Evolutionary conservation across 208 protist genomes (phyloP).

Genomic region (Wallacemonas sp.): DNA sequence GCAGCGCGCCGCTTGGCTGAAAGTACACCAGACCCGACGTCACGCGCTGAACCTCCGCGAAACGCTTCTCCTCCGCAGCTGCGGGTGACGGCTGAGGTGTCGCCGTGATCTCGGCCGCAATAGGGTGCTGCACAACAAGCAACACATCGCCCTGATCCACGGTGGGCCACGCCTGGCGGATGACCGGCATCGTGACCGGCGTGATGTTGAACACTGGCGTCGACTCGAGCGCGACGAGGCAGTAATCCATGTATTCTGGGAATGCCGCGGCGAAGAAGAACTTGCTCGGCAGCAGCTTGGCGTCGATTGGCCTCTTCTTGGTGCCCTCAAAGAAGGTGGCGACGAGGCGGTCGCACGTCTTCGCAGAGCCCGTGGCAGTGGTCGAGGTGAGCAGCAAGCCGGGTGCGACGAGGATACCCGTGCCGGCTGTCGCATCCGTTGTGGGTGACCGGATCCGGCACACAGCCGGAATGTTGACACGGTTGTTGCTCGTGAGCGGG

Average conservation of each 20-base stretch:
- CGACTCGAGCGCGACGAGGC: constrained; percentile 82
- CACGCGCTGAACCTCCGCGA: constrained; percentile 83
- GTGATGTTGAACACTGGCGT: constrained; percentile 67
- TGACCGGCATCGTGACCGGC: constrained; percentile 74
- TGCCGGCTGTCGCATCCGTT: constrained; percentile 29
- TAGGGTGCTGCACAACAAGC: constrained; percentile 88
- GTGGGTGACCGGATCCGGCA: constrained; percentile 62
- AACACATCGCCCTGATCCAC: constrained; percentile 83
- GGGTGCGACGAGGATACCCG: constrained; percentile 43
- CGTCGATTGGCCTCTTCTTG: constrained; percentile 78
- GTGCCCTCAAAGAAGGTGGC: constrained; percentile 90
- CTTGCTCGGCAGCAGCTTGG: constrained; percentile 61
- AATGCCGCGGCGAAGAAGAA: constrained; percentile 79
- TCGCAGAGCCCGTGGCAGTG: constrained; percentile 28
- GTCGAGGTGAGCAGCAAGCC: constrained; percentile 76
- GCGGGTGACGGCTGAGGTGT: constrained; percentile 9
- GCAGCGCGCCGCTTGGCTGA: constrained; percentile 60
- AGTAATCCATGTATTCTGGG: constrained; percentile 91
- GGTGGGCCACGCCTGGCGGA: constrained; percentile 64
- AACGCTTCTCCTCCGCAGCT: constrained; percentile 77
- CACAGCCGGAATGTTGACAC: constrained; percentile 86
- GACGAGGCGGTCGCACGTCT: constrained; percentile 26
- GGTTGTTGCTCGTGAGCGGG: constrained; percentile 61
- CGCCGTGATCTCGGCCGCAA: constrained; percentile 19
- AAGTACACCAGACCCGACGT: constrained; percentile 76